These are phyloP conservation scores for Manihot esculenta DNA, from an alignment of 441 rosid species.

Conservation along the genomic window DNA sequence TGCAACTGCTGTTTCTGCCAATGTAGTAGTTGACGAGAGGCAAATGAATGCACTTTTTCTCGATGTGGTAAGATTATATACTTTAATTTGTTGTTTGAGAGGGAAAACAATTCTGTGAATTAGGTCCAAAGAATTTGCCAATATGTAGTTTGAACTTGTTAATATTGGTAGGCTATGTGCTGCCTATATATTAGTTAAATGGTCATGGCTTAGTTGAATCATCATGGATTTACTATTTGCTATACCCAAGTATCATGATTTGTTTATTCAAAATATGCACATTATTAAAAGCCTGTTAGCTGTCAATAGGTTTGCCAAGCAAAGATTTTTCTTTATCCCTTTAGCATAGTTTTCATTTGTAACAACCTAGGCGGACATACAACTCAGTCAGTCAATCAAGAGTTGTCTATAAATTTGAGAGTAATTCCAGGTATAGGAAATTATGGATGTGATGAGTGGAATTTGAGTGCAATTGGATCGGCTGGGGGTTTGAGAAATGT, in stretches of 20 bases:
- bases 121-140: neutral
- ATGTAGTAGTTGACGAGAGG: conserved; percentile 79
- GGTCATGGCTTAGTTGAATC: neutral
- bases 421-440: neutral
- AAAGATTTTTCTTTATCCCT: neutral
- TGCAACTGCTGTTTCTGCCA: conserved; percentile 88
- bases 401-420: neutral
- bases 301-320: neutral
- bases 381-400: neutral
- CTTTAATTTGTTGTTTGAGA: conserved; percentile 2
- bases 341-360: neutral
- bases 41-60: conserved; percentile 99
- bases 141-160: neutral
- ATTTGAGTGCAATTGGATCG: neutral
- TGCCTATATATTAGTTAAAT: neutral
- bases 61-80: conserved; percentile 64
- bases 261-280: neutral
- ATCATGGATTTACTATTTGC: neutral
- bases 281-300: neutral
- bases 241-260: neutral
- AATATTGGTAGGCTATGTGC: neutral
- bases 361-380: neutral
- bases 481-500: neutral
- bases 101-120: neutral
- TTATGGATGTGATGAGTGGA: neutral